A percentile compares a stretch with the other conserved stretches of the same genome.
Conservation (phyloP, 306 rosid species). For the Medicago truncatula region DNA sequence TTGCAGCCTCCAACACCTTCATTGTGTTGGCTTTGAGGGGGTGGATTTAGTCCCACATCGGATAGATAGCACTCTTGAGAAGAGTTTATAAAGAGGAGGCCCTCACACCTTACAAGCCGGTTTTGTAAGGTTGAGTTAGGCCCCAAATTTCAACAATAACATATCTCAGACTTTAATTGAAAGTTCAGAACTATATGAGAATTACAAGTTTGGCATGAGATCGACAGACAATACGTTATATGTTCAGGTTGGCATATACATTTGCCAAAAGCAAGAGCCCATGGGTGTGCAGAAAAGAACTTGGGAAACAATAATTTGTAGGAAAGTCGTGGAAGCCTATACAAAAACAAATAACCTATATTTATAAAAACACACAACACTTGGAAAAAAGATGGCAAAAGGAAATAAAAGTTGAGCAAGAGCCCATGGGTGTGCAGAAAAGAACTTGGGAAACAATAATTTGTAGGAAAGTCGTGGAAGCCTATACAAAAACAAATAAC, state of each 20-base stretch:
- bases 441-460: neutral
- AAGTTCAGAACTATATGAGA: too few species aligned
- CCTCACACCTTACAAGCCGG: too few species aligned
- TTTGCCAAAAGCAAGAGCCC: slow-evolving; percentile 27
- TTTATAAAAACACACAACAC: slow-evolving; percentile 14
- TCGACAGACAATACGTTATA: slow-evolving; percentile 3
- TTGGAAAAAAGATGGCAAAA: slow-evolving; percentile 34
- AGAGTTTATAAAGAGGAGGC: too few species aligned
- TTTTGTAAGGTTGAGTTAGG: too few species aligned
- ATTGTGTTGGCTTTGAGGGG: too few species aligned
- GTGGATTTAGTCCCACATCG: too few species aligned
- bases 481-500: neutral
- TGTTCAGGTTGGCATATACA: slow-evolving; percentile 12
- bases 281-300: neutral
- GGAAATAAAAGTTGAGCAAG: slow-evolving; percentile 20
- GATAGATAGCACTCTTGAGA: too few species aligned
- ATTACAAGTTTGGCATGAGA: slow-evolving; percentile 20
- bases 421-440: neutral
- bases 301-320: neutral
- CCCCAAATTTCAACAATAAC: too few species aligned
- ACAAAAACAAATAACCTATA: slow-evolving; percentile 5
- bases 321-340: neutral
- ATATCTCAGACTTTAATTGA: too few species aligned
- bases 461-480: slow-evolving; percentile 10
- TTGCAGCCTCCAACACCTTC: too few species aligned